These are phyloP conservation scores for Hyphochytrium catenoides DNA, from an alignment of 352 stramenopile species.

Conservation along the genomic window DNA sequence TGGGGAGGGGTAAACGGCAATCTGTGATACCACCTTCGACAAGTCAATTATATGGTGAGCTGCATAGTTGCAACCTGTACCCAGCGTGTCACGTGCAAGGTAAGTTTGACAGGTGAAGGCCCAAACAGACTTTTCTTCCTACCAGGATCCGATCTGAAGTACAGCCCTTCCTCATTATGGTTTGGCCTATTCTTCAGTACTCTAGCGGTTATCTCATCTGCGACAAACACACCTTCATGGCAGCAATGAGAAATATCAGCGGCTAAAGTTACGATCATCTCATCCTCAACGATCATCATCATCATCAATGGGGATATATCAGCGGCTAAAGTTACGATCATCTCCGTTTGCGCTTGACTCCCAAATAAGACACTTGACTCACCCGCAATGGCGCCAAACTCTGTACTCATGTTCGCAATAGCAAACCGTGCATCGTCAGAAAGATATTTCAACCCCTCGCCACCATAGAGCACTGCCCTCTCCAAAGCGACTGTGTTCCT, in stretches of 20 bases:
- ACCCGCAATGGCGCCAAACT: conserved; percentile 50
- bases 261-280: too few species aligned
- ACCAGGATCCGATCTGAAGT: conserved; percentile 33
- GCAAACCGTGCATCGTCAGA: conserved; percentile 52
- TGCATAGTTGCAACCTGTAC: conserved; percentile 35
- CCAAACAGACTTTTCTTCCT: too few species aligned
- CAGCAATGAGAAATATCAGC: too few species aligned
- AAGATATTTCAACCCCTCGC: conserved; percentile 24
- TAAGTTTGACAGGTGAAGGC: too few species aligned
- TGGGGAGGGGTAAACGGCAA: conserved; percentile 42
- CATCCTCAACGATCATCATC: too few species aligned
- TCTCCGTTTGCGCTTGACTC: too few species aligned
- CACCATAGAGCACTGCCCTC: conserved; percentile 43
- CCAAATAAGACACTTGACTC: too few species aligned
- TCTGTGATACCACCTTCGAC: conserved; percentile 22
- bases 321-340: too few species aligned
- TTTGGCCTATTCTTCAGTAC: conserved; percentile 23
- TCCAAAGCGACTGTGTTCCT: conserved; percentile 54
- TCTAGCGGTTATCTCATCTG: conserved; percentile 34
- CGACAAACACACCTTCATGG: conserved; percentile 49
- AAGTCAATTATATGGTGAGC: conserved; percentile 45
- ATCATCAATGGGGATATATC: too few species aligned
- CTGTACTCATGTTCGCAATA: conserved; percentile 51
- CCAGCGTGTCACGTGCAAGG: too few species aligned
- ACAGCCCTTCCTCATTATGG: conserved; percentile 37